Base-by-base conservation (phyloP, 805 yeast genomes). In the Lipomyces chichibuensis region DNA sequence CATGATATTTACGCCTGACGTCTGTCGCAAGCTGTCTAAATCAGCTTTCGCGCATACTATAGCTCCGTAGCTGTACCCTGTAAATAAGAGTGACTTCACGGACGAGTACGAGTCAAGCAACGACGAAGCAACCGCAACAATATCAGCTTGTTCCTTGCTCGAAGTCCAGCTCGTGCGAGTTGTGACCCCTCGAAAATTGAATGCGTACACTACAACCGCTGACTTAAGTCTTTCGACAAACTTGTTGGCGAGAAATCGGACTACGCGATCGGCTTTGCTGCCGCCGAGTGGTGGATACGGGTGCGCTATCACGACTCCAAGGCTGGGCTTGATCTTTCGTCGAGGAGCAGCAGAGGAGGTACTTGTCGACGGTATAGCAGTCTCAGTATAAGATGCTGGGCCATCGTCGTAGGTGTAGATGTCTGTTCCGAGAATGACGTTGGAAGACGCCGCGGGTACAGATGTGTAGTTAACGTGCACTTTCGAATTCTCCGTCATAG, bases 261-360 rank as follows among this genome's bases (percentile, higher is more conserved):
- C 69, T 4, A 62, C 64, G 3, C 61, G 64, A 46, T 68, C 71
- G 14, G 71, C 27, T 55, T 68, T 68, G 9, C 59, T 54, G 7
- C 71, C 71, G 25, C 71, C 71, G 1, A 67, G 59, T 5, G 71
- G 71, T 13, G 71, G 69, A 56, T 68, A 68, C 25, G 71, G 70
- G 57, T 68, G 71, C 7, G 70, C 66, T 52, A 68, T 57, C 25
- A 68, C 71, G 27, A 65, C 69, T 4, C 71, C 71, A 8, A 67
- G 57, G 7, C 46, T 25, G n/a, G 70, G 70, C 39, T 59, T 33
- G 20, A 56, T n/a, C 49, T 32, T 39, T 49, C 9, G 58, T 62
- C 53, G 58, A 35, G 43, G 60, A 57, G 56, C 58, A 27, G 62
- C 55, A 25, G 58, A 33, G 9, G 62, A 39, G 29, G 39, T 17